Base-by-base conservation (phyloP, 2,329 filamentous ascomycete genomes). In the Neopestalotiopsis clavispora region DNA sequence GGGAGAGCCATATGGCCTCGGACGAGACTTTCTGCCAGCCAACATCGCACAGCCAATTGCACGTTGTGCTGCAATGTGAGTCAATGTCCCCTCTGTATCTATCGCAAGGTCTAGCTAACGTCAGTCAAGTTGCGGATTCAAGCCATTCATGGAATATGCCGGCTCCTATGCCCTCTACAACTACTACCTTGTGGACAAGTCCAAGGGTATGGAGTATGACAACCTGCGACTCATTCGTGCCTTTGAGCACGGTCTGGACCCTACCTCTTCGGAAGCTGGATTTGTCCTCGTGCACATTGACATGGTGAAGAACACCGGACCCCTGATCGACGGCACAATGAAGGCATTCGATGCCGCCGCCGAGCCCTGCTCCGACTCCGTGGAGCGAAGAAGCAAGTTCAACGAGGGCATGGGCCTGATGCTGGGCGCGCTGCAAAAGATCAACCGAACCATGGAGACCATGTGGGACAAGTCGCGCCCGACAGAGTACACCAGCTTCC, bases 381-480 rank as follows among this genome's bases (percentile, higher is more conserved):
- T 12, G 3, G 45, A 52, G 45, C 45, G 45, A 6, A 69, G 1
- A 57, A 13, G 68, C 73, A 32, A 52, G 73, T 90, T 95, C 79
- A 92, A 95, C 76, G 82, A 85, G 12, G 90, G 89, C 14, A 85
- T 94, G 70, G 76, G 83, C 40, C 83, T 85, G 64, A 87, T 94
- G 49, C 85, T 95, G 4, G 77, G 80, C 1, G 87, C 91, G 0
- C 87, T 94, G 82, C 84, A 83, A 68, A 89, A 89, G 74, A 92
- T 97, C 74, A 95, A 96, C 80, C 83, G 81, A 34, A 90, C 91
- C 71, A 97, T 97, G 94, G 94, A 96, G 78, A 87, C 84, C 30
- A 98, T 98, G 95, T 98, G 95, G 95, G 87, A 87, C 70, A 93
- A 94, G 80, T 96, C 93, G 67, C 92, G 93, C 74, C 95, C 95